phyloP scores from a whole-genome alignment of 2,329 filamentous ascomycete genomes.

The Aureobasidium sp. region DNA sequence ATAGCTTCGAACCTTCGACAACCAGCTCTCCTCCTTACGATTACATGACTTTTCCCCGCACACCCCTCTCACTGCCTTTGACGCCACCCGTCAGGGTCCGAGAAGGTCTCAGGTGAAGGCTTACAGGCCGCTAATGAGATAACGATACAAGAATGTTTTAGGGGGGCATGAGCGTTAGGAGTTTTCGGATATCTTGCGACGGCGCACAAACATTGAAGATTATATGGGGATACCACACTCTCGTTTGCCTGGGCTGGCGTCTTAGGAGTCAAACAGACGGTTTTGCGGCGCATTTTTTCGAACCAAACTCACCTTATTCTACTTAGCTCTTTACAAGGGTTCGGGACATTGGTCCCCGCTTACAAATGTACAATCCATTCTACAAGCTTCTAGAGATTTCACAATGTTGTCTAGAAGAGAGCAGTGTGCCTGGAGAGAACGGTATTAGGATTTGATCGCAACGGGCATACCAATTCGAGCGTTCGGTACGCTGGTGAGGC shows the following conservation, averaged over 20 bases:
- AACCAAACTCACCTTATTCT: neutral
- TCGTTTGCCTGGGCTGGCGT: neutral
- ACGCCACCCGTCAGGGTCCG: slow-evolving; percentile 49
- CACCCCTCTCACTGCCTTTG: slow-evolving; percentile 65
- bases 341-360: neutral
- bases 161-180: neutral
- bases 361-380: neutral
- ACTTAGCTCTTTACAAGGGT: neutral
- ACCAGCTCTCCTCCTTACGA: slow-evolving; percentile 36
- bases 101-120: slow-evolving; percentile 10
- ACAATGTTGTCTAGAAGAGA: no score
- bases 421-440: no score
- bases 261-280: neutral
- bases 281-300: neutral
- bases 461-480: neutral
- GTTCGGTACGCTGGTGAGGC: neutral
- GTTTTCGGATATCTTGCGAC: neutral
- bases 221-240: slow-evolving; percentile 7
- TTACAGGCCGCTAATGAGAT: neutral
- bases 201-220: neutral
- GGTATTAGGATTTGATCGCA: neutral
- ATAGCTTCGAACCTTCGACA: slow-evolving; percentile 61
- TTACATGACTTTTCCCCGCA: slow-evolving; percentile 47
- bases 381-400: no score
- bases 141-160: neutral